Percentiles rank a stretch among this genome's conserved stretches.
phyloP scores from a whole-genome alignment of 1,139 yeast genomes.

The Lodderomyces jiufengensis region DNA sequence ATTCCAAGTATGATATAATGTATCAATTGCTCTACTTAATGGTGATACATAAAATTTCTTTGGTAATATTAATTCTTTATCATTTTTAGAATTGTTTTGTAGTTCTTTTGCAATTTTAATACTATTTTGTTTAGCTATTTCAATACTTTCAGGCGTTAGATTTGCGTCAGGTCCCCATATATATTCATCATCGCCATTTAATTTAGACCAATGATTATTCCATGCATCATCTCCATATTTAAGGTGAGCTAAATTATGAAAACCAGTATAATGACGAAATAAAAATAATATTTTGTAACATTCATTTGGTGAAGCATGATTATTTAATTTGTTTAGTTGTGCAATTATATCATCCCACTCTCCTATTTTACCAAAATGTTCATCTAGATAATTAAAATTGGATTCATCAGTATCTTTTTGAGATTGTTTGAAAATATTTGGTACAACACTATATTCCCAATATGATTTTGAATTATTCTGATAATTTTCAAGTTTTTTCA shows the following conservation, averaged over 20 bases:
- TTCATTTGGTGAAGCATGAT: constrained; percentile 15
- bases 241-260: constrained; percentile 41
- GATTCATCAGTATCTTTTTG: constrained; percentile 33
- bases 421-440: constrained; percentile 38
- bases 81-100: constrained; percentile 10
- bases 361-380: constrained; percentile 35
- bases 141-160: constrained; percentile 37
- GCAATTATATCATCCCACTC: constrained; percentile 31
- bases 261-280: constrained; percentile 49
- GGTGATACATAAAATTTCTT: constrained; percentile 35
- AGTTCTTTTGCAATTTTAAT: constrained; percentile 24
- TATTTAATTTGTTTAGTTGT: constrained; percentile 28
- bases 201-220: constrained; percentile 42
- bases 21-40: constrained; percentile 36
- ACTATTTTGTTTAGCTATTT: constrained; percentile 35
- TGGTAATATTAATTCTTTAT: constrained; percentile 24
- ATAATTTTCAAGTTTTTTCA: constrained; percentile 13
- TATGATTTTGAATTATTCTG: constrained; percentile 10
- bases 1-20: constrained; percentile 32
- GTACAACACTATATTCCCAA: constrained; percentile 40
- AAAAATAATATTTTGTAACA: constrained; percentile 39
- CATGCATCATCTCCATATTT: constrained; percentile 42
- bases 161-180: constrained; percentile 49
- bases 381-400: constrained; percentile 35
- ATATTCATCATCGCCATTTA: constrained; percentile 41